Evolutionary conservation across 1,139 yeast genomes (phyloP).

Genomic region (Geotrichum bryndzae): DNA sequence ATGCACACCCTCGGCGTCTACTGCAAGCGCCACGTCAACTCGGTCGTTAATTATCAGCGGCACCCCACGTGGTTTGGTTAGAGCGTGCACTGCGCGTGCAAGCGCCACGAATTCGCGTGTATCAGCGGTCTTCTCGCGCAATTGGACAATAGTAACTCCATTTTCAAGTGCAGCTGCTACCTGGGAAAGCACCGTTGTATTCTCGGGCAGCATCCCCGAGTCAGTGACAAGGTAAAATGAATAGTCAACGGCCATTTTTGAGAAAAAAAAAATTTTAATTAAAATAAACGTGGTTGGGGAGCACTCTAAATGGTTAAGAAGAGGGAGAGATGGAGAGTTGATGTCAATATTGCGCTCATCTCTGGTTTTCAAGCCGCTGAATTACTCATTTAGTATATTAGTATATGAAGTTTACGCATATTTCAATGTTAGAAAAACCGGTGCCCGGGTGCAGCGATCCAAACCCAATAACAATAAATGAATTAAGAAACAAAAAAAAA

Average conservation of each 20-base stretch:
- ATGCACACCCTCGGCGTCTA: slow-evolving; percentile 89
- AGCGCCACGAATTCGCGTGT: slow-evolving; percentile 61
- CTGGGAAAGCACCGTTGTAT: slow-evolving; percentile 46
- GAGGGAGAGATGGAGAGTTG: too few species aligned
- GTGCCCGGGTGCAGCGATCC: neutral
- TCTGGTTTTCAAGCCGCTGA: neutral
- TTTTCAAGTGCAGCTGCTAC: slow-evolving; percentile 54
- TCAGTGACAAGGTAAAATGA: slow-evolving; percentile 77
- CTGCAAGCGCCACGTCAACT: slow-evolving; percentile 82
- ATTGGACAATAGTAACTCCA: slow-evolving; percentile 78
- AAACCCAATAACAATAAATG: neutral
- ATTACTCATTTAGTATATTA: neutral
- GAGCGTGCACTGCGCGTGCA: slow-evolving; percentile 54
- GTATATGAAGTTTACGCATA: neutral
- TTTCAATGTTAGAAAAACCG: neutral
- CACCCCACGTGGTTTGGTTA: slow-evolving; percentile 54
- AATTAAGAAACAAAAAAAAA: neutral
- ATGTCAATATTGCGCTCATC: neutral
- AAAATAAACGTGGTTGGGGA: too few species aligned
- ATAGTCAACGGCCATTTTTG: slow-evolving; percentile 43
- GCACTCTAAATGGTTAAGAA: too few species aligned
- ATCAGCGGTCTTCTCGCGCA: slow-evolving; percentile 70
- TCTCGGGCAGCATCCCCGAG: slow-evolving; percentile 65
- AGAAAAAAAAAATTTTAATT: too few species aligned
- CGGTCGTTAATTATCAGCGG: slow-evolving; percentile 87